These are phyloP conservation scores for Dichotomocladium elegans DNA, from an alignment of 371 early-diverging fungal species.

Conservation along the genomic window DNA sequence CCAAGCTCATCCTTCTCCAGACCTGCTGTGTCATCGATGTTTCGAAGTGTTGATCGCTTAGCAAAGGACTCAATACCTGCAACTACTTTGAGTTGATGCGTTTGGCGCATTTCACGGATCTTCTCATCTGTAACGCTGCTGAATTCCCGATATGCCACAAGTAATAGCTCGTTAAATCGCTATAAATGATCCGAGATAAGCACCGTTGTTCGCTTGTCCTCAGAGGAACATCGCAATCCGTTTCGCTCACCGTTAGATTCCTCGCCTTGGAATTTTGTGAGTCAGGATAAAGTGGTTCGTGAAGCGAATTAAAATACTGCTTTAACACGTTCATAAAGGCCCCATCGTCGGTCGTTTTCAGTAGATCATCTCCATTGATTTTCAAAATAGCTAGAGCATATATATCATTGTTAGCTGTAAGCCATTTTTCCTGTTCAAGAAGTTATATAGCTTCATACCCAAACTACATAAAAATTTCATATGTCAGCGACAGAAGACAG, in stretches of 20 bases:
- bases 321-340: constrained; percentile 81
- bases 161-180: constrained; percentile 88
- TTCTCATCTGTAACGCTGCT: constrained; percentile 73
- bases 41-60: constrained; percentile 83
- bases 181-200: constrained; percentile 1
- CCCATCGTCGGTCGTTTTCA: constrained; percentile 88
- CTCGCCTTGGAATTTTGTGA: constrained; percentile 44
- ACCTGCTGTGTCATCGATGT: constrained; percentile 66
- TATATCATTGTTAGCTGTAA: too few relatives aligned
- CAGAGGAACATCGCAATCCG: constrained; percentile 25
- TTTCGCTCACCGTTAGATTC: constrained; percentile 53
- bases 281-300: constrained; percentile 59
- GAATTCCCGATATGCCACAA: constrained; percentile 90
- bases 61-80: constrained; percentile 92
- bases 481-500: too few relatives aligned
- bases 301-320: constrained; percentile 68
- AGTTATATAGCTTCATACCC: too few relatives aligned
- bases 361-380: constrained; percentile 83
- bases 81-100: constrained; percentile 87
- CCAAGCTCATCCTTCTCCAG: constrained; percentile 86
- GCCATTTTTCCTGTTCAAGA: too few relatives aligned
- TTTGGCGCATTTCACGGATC: constrained; percentile 78
- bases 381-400: constrained; percentile 83
- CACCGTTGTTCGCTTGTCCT: not conserved
- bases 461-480: too few relatives aligned